Percentiles rank a stretch among this genome's conserved stretches.
phyloP scores from a whole-genome alignment of 2,329 filamentous ascomycete species.

The Ilyonectria sp. region DNA sequence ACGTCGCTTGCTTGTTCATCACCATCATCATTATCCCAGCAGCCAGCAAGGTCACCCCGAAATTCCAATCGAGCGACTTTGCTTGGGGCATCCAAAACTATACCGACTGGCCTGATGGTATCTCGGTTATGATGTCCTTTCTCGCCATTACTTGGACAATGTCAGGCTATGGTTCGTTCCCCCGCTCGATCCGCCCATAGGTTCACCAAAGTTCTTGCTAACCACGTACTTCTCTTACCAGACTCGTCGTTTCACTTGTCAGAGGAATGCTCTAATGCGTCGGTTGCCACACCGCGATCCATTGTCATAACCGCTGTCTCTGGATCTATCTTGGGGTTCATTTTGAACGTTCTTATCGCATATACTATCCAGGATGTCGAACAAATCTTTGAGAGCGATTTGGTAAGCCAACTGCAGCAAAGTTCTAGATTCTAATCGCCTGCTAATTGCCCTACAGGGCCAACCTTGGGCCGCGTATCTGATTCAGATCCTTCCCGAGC shows the following conservation, averaged over 20 bases:
- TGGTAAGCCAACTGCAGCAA: background rate
- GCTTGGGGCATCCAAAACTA: constrained; percentile 30
- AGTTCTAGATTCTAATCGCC: fast-evolving
- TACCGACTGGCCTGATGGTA: constrained; percentile 32
- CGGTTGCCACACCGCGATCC: constrained; percentile 28
- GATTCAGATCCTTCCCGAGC: constrained; percentile 23
- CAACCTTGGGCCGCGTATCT: constrained; percentile 33
- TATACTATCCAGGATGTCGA: constrained; percentile 31
- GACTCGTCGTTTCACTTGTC: constrained; percentile 31
- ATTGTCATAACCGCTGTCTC: constrained; percentile 32
- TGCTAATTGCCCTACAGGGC: constrained; percentile 12
- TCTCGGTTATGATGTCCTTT: constrained; percentile 30
- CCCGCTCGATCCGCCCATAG: too few relatives aligned
- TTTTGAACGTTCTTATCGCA: constrained; percentile 27
- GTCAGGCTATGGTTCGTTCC: constrained; percentile 28
- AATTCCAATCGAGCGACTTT: constrained; percentile 22
- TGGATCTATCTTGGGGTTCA: constrained; percentile 25
- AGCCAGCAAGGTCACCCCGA: constrained; percentile 9
- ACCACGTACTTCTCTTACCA: background rate
- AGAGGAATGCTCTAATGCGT: constrained; percentile 32
- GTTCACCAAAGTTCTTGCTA: background rate
- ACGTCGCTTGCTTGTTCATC: constrained; percentile 27
- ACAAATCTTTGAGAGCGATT: constrained; percentile 29
- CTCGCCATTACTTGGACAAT: constrained; percentile 33
- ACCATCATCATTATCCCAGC: constrained; percentile 33